phyloP scores from a whole-genome alignment of 306 rosid species.

The Glycyrrhiza uralensis region DNA sequence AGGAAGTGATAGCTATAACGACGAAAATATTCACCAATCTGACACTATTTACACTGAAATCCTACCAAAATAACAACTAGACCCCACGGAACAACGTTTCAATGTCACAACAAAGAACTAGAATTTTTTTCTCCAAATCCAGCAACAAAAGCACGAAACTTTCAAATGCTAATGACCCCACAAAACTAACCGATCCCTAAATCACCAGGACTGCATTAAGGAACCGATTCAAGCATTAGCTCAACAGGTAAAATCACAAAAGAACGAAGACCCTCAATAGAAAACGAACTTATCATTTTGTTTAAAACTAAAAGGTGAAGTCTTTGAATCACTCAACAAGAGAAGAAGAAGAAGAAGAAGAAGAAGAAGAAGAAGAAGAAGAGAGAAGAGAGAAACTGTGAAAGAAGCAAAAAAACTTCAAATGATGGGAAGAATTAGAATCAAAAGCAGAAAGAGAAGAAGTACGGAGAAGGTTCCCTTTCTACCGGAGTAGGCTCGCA shows the following conservation, averaged over 20 bases:
- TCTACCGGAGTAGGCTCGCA: constrained; percentile 69
- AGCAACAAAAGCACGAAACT: constrained; percentile 23
- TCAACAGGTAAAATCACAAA: constrained; percentile 27
- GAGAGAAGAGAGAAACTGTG: constrained; percentile 8
- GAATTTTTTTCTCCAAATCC: constrained; percentile 13
- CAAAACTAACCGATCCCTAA: constrained; percentile 51
- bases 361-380: constrained; percentile 10
- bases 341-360: neutral
- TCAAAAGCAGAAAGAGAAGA: constrained; percentile 60
- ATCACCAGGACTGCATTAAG: constrained; percentile 48
- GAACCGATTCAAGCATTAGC: constrained; percentile 47
- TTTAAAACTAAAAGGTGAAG: constrained; percentile 12
- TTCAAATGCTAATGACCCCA: constrained; percentile 21
- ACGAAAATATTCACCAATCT: constrained; percentile 33
- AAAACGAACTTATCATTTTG: neutral
- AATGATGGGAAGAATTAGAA: constrained; percentile 71
- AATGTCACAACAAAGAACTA: constrained; percentile 17
- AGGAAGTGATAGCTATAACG: constrained; percentile 34
- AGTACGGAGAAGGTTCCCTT: constrained; percentile 80
- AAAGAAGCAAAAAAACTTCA: constrained; percentile 24
- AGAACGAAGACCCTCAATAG: constrained; percentile 21
- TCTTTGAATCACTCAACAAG: constrained; percentile 4
- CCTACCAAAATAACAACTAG: constrained; percentile 11
- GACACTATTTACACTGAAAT: constrained; percentile 52
- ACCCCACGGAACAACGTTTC: constrained; percentile 22